phyloP scores from a whole-genome alignment of 2,329 filamentous ascomycete genomes.

The Colletotrichum noveboracense region DNA sequence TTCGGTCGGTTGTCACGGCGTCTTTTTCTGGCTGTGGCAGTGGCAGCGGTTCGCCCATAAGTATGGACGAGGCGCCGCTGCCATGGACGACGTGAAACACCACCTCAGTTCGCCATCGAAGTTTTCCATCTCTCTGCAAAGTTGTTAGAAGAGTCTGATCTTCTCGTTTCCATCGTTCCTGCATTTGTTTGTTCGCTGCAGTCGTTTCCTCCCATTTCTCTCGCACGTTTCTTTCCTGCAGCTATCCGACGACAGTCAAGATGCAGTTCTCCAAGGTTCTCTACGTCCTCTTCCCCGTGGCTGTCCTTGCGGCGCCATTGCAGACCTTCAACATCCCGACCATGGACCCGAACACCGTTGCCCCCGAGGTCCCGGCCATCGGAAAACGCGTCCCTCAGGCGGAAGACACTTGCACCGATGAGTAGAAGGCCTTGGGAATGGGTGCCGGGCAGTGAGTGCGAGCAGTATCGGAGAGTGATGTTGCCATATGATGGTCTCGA shows the following conservation, averaged over 20 bases:
- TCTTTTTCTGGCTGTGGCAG: not conserved
- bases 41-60: slow-evolving; percentile 7
- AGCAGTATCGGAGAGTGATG: not conserved
- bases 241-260: not conserved
- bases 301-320: slow-evolving; percentile 24
- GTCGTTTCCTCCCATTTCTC: not conserved
- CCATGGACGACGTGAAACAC: not conserved
- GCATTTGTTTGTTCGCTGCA: not conserved
- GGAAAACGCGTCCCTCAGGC: slow-evolving; percentile 9
- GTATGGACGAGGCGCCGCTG: not conserved
- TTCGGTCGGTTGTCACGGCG: not conserved
- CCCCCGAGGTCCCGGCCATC: slow-evolving; percentile 13
- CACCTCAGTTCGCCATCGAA: not conserved
- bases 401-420: slow-evolving; percentile 11
- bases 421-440: not conserved
- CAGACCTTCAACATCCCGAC: slow-evolving; percentile 20
- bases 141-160: not conserved
- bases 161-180: not conserved
- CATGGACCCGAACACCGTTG: slow-evolving; percentile 10
- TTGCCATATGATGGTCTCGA: not conserved
- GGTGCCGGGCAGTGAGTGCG: not conserved
- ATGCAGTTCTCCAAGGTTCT: slow-evolving; percentile 28
- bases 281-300: slow-evolving; percentile 23
- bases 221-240: not conserved
- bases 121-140: not conserved